Conservation (phyloP, 192 early-diverging fungal species). For the Spinellus fusiger region DNA sequence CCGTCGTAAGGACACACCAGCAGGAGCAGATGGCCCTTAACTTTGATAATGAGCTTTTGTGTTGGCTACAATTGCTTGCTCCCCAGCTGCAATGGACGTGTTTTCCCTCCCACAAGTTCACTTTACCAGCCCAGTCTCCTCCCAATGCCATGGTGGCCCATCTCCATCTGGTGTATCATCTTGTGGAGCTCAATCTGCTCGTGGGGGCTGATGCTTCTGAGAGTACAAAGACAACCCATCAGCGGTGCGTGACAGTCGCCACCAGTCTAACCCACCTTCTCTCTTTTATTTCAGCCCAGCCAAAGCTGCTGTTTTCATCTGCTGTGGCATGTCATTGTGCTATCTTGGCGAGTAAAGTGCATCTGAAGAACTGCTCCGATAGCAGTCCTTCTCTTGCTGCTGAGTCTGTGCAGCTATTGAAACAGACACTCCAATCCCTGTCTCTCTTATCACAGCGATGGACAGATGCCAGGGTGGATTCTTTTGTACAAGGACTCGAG, state of each 20-base stretch:
- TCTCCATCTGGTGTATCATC: conserved; percentile 28
- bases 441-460: too few species aligned
- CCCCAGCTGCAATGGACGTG: conserved; percentile 21
- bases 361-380: neutral
- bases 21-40: conserved; percentile 20
- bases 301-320: neutral
- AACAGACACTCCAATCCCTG: too few species aligned
- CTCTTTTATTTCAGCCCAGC: neutral
- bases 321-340: neutral
- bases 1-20: conserved; percentile 12
- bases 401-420: neutral
- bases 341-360: neutral
- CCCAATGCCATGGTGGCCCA: conserved; percentile 16
- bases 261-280: conserved; percentile 5
- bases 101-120: neutral
- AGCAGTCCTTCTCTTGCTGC: neutral
- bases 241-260: conserved; percentile 1
- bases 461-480: too few species aligned
- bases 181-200: conserved; percentile 10
- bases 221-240: neutral
- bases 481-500: conserved; percentile 2
- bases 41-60: conserved; percentile 17
- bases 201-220: neutral
- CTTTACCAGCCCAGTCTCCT: conserved; percentile 13
- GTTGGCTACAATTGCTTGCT: conserved; percentile 18